phyloP scores from a whole-genome alignment of 2,329 filamentous ascomycete species.

The Endothia cerciana region DNA sequence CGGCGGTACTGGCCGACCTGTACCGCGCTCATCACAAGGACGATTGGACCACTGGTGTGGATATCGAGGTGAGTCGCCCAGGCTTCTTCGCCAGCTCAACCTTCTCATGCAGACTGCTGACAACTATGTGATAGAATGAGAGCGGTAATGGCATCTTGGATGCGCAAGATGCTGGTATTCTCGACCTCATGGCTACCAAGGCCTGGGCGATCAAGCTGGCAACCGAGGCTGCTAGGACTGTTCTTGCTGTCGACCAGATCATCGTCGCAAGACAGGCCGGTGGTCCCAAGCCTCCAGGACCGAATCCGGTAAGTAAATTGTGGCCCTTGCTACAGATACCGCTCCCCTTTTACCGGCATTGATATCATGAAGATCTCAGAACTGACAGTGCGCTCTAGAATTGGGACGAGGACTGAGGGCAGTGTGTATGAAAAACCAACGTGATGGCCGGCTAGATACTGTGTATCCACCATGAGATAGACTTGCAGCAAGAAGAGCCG shows the following conservation, averaged over 20 bases:
- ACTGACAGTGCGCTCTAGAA: conserved; percentile 48
- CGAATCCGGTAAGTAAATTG: conserved; percentile 69
- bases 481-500: conserved; percentile 11
- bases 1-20: conserved; percentile 89
- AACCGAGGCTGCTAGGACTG: conserved; percentile 90
- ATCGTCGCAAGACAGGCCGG: conserved; percentile 97
- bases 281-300: conserved; percentile 93
- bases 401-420: conserved; percentile 64
- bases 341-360: conserved; percentile 36
- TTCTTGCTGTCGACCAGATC: conserved; percentile 97
- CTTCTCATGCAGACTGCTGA: conserved; percentile 32
- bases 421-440: conserved; percentile 8
- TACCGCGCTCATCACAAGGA: conserved; percentile 93
- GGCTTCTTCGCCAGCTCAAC: not conserved
- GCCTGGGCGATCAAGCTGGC: conserved; percentile 97
- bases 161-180: conserved; percentile 83
- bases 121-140: conserved; percentile 59
- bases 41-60: conserved; percentile 88
- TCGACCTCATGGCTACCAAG: conserved; percentile 91
- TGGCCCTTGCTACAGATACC: not conserved
- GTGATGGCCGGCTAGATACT: conserved; percentile 13
- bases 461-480: conserved; percentile 22
- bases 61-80: conserved; percentile 70
- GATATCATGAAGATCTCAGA: not conserved
- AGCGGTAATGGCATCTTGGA: conserved; percentile 82